These are phyloP conservation scores for Ambrosia hybrid DNA, from an alignment of 140 eudicot genomes.

Conservation along the genomic window DNA sequence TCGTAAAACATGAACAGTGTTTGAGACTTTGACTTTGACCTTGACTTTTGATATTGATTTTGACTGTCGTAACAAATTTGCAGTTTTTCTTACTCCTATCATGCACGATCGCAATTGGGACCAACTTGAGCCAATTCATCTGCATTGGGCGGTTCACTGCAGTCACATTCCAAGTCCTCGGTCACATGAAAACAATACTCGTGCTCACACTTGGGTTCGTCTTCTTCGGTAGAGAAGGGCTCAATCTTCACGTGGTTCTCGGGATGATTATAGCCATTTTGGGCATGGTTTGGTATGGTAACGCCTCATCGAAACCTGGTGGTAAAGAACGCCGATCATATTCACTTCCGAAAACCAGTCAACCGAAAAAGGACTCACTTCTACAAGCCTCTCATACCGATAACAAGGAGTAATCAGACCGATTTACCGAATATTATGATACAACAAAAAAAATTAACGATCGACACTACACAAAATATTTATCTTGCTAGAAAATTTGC, in stretches of 20 bases:
- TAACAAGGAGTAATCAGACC: constrained; percentile 32
- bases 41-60: neutral
- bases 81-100: constrained; percentile 67
- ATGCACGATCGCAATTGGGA: constrained; percentile 72
- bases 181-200: constrained; percentile 80
- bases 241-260: constrained; percentile 53
- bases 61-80: constrained; percentile 11
- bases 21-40: constrained; percentile 5
- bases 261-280: constrained; percentile 72
- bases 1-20: neutral
- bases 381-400: constrained; percentile 25
- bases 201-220: constrained; percentile 65
- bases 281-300: constrained; percentile 81
- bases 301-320: constrained; percentile 77
- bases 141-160: constrained; percentile 85
- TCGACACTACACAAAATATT: constrained; percentile 2
- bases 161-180: constrained; percentile 74
- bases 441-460: constrained; percentile 7
- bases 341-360: constrained; percentile 41
- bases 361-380: constrained; percentile 35
- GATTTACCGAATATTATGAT: constrained; percentile 7
- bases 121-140: constrained; percentile 77
- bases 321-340: constrained; percentile 75
- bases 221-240: constrained; percentile 68
- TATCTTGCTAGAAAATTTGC: constrained; percentile 17